These are phyloP conservation scores for Tricholoma bakamatsutake DNA, from an alignment of 768 basidiomycete species.

Conservation along the genomic window DNA sequence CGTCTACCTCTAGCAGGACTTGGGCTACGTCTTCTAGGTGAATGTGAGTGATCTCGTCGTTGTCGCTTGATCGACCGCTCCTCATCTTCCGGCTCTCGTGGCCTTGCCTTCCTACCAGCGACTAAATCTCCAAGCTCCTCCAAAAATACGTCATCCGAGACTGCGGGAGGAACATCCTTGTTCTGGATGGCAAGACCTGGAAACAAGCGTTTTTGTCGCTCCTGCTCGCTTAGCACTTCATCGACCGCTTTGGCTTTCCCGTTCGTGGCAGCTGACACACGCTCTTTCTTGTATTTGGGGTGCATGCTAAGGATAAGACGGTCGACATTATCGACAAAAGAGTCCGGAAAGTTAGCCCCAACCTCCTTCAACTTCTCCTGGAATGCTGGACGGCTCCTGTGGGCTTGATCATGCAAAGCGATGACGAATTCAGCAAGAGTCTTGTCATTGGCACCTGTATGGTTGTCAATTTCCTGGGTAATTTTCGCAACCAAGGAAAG, in stretches of 20 bases:
- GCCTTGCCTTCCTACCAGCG: conserved; percentile 56
- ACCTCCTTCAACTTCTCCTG: conserved; percentile 70
- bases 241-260: conserved; percentile 29
- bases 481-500: conserved; percentile 90
- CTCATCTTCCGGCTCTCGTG: conserved; percentile 35
- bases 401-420: conserved; percentile 77
- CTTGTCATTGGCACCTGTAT: conserved; percentile 82
- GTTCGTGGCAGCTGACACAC: conserved; percentile 30
- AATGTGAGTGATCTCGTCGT: conserved; percentile 44
- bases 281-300: conserved; percentile 88
- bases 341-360: conserved; percentile 83
- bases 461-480: conserved; percentile 88
- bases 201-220: conserved; percentile 81
- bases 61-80: conserved; percentile 55
- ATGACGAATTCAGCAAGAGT: conserved; percentile 95
- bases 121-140: conserved; percentile 90
- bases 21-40: conserved; percentile 44
- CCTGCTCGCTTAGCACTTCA: conserved; percentile 47
- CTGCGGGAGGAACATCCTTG: conserved; percentile 53
- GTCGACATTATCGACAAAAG: conserved; percentile 89
- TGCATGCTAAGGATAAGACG: conserved; percentile 92
- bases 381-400: conserved; percentile 69
- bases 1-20: conserved; percentile 59
- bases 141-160: conserved; percentile 75
- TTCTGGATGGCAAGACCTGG: conserved; percentile 86